Evolutionary conservation across 768 basidiomycete species (phyloP).

Genomic region (Lyophyllum shimeji): DNA sequence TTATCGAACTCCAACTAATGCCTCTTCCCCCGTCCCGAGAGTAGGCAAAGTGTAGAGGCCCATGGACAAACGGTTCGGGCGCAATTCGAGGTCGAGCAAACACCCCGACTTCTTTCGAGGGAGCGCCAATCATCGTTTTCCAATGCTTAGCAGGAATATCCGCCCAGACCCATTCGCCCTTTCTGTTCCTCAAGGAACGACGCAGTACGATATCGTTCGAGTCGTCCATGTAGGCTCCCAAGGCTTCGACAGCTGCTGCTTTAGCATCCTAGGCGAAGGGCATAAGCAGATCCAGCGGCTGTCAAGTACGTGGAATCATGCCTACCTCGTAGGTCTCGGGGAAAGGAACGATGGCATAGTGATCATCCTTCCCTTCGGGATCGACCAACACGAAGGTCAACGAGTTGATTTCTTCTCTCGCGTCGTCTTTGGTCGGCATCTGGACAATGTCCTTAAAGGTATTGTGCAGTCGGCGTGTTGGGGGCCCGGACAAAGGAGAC

Average conservation of each 20-base stretch:
- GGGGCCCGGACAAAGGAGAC: no score
- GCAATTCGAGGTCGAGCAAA: neutral
- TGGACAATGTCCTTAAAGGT: no score
- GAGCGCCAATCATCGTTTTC: neutral
- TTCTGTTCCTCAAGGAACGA: conserved; percentile 11
- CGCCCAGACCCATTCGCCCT: conserved; percentile 17
- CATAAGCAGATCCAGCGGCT: neutral
- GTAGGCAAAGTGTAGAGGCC: neutral
- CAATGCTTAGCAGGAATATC: conserved; percentile 15
- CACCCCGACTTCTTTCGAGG: neutral
- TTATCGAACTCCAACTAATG: no score
- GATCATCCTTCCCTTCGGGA: neutral
- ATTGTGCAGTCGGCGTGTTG: no score
- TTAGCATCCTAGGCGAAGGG: neutral
- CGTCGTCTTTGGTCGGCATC: neutral
- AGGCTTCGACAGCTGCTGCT: neutral
- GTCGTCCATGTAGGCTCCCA: neutral
- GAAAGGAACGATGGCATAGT: conserved; percentile 14
- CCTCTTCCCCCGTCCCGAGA: neutral
- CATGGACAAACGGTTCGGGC: neutral
- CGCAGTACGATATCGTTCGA: conserved; percentile 8
- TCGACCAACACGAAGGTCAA: conserved; percentile 8
- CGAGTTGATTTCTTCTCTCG: neutral
- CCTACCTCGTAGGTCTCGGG: conserved; percentile 13
- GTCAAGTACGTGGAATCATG: no score